Evolutionary conservation across 23 red algal genomes (phyloP).

Genomic region (Cyanidioschyzon merolae): DNA sequence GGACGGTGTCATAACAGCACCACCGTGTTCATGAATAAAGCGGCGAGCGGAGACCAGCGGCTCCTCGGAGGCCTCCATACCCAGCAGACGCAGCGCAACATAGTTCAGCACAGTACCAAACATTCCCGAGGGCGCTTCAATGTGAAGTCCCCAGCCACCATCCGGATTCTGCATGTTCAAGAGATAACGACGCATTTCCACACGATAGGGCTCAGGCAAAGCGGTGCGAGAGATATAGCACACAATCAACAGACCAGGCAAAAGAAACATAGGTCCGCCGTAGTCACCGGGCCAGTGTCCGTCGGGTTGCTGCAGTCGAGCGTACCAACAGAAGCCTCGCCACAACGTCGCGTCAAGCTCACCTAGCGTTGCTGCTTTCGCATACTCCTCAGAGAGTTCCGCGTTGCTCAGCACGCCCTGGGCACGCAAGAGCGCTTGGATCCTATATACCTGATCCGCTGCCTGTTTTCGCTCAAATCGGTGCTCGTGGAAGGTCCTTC

Average conservation of each 20-base stretch:
- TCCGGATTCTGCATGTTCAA: conserved; percentile 66
- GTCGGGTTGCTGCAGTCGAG: conserved; percentile 56
- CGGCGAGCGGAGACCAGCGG: conserved; percentile 26
- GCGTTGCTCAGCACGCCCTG: neutral
- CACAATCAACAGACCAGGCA: conserved; percentile 84
- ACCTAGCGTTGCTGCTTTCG: neutral
- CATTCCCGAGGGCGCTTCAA: conserved; percentile 81
- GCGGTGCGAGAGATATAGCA: conserved; percentile 49
- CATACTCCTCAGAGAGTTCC: neutral
- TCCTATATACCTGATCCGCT: conserved; percentile 52
- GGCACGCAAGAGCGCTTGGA: conserved; percentile 28
- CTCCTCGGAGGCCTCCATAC: conserved; percentile 42
- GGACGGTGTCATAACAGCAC: conserved; percentile 61
- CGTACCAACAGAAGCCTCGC: conserved; percentile 5
- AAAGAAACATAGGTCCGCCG: conserved; percentile 89
- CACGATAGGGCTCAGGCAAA: conserved; percentile 17
- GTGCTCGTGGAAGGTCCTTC: conserved; percentile 17
- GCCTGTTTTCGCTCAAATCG: conserved; percentile 34
- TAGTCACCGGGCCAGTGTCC: conserved; percentile 98
- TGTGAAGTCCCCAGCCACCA: conserved; percentile 94
- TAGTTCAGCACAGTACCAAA: conserved; percentile 80
- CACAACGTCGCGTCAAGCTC: neutral
- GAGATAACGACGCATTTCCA: conserved; percentile 85
- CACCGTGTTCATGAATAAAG: conserved; percentile 72
- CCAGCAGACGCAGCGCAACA: conserved; percentile 71